Evolutionary conservation across 2,329 filamentous ascomycete species (phyloP), one percentile per base, ranked within the genome.

Genomic region (Cryphonectria japonica): DNA sequence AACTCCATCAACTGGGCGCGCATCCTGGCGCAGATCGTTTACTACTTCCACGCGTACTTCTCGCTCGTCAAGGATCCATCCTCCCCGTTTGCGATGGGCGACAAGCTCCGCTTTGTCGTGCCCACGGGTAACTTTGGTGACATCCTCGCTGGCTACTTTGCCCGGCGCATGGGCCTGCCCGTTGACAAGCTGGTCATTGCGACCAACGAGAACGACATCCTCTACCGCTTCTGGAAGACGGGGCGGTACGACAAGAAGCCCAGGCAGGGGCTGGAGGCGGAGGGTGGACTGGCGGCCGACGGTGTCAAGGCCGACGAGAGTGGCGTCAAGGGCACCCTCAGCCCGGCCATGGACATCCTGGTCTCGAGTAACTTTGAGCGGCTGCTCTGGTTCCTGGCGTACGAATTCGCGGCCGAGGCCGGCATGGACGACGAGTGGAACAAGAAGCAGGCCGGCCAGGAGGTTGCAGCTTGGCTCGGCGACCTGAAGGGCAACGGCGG

Each of bases 51-150:
- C 82, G 91, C 96, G 16, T 98, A 98, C 86, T 97, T 98, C 83
- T 85, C 91, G 19, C 89, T 99, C 46, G 86, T 85, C 72, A 88
- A 85, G 78, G 59, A 68, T 32, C 84, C 86, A 66, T 88, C 88
- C 4, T 78, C 87, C 0, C 81, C 83, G 22, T 92, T 92, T 80
- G 87, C 89, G 71, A 77, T 91, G 34, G 88, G 87, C 75, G 88
- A 93, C 75, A 89, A 89, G 78, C 87, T 96, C 54, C 91, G 95
- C 72, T 97, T 95, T 77, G 93, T 97, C 11, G 94, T 97, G 0
- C 96, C 96, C 2, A 97, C 95, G 0, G 96, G 96, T 69, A 98
- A 99, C 85, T 99, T 99, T 82, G 94, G 96, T 73, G 94, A 98
- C 79, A 94, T 99, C 75, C 86, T 98, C 4, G 93, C 93, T 0